Evolutionary conservation across 2,329 filamentous ascomycete species (phyloP), one percentile per base, ranked within the genome.

Genomic region (Calonectria hongkongensis): DNA sequence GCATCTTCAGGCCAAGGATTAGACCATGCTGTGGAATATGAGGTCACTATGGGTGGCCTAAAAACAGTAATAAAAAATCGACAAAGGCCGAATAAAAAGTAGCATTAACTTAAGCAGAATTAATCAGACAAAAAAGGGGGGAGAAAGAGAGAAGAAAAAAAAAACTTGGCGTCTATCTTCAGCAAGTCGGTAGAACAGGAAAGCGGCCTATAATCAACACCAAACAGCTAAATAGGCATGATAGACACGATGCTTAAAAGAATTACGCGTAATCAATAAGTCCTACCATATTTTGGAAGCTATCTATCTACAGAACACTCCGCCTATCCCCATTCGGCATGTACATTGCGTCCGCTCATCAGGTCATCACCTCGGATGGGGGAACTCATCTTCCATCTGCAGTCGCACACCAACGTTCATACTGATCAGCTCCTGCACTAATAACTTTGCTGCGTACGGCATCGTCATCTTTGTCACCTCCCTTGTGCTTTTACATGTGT

Each of bases 371-470:
- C 83, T 84, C 28, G 90, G 90, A 78, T 92, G 90, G 18, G 95
- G 95, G 84, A 99, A 99, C 85, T 98, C 95, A 82, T 99, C 97
- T 80, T 95, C 95, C 76, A 99, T 86, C 87, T 96, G 94, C 85
- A 99, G 87, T 71, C 94, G 90, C 72, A 98, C 96, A 74, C 96
- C 94, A n/a, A 99, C 95, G 84, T 99, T 99, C 97, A 99, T 99
- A 84, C 95, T 98, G 81, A 98, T 93, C 80, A 99, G 85, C 86
- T 99, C 97, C 87, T 99, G 97, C 62, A 98, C 95, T 69, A 99
- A 87, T 82, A 99, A 86, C 89, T 99, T 98, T 0, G 97, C 97
- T 21, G 97, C 97, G 84, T 99, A 99, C 41, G 97, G 97, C 90
- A 99, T 97, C 41, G 93, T 96, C 94, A 99, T 98, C 84, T 94